Base-by-base conservation (phyloP, 2,329 filamentous ascomycete genomes). In the Fusarium ambrosium region DNA sequence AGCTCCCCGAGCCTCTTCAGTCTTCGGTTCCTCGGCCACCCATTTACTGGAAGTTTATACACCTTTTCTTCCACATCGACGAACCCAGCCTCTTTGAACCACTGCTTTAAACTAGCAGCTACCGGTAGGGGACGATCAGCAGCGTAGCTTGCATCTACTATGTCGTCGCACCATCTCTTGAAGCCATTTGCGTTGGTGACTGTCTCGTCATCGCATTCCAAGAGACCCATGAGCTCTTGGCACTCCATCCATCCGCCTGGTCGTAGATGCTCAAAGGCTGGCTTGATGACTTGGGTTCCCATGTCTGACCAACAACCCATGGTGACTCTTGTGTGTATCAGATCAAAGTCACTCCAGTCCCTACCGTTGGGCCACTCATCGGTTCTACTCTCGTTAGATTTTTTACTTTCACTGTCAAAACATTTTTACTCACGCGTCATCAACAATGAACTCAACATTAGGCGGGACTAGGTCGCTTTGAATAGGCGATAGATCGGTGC, bases 241-340 rank as follows among this genome's bases (percentile, higher is more conserved):
- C 61, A 55, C 13, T 64, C 61, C 22, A 55, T 41, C 61, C 61
- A 64, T 24, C 61, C 61, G 13, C 61, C 61, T 4, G 61, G 61
- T 27, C 53, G 45, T 13, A 64, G 32, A 22, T 41, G 51, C 7
- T 64, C 61, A 27, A 64, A 64, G 20, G 61, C 61, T 36, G 51
- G 61, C 45, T 64, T 34, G 32, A 56, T 51, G 8, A 64, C 29
- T 29, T 64, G 45, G 24, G 22, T 34, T 2, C 53, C 53, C 18
- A 64, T 55, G 45, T 64, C n/a, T 13, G 45, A 64, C 34, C 51
- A 64, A 37, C 61, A 55, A 1, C 61, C 61, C 45, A 41, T 22
- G 4, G 61, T 64, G 7, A 24, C 37, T 29, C 45, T 48, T 10
- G 61, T 64, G 29, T 64, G 61, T 13, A 64, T 64, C 29, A 55